Conservation (phyloP, 2,329 filamentous ascomycete species). For the Pseudohalonectria lignicola region DNA sequence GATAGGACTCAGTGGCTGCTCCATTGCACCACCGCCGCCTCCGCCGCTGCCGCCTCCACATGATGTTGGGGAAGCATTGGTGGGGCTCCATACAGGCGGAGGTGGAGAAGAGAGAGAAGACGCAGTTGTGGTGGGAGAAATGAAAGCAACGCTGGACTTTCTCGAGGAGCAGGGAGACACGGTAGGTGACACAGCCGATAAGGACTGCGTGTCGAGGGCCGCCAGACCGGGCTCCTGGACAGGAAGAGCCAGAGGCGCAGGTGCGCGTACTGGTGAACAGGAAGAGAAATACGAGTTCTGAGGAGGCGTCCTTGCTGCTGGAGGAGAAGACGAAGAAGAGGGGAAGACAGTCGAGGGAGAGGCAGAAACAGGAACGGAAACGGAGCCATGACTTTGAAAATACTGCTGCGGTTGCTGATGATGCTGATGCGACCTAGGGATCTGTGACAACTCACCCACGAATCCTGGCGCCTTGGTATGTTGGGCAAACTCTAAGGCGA, state of each 20-base stretch:
- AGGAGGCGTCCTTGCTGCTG: slow-evolving; percentile 10
- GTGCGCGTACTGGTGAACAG: neutral
- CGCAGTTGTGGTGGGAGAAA: slow-evolving; percentile 18
- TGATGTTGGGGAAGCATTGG: too few species aligned
- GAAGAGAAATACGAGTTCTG: slow-evolving; percentile 6
- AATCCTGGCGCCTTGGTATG: slow-evolving; percentile 32
- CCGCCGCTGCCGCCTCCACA: too few species aligned
- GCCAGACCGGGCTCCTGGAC: slow-evolving; percentile 12
- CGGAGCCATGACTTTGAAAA: neutral
- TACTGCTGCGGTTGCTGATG: slow-evolving; percentile 3
- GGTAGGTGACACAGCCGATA: slow-evolving; percentile 13
- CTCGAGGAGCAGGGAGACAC: slow-evolving; percentile 14
- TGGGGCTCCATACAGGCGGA: slow-evolving; percentile 1
- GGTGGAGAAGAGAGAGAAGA: slow-evolving; percentile 18
- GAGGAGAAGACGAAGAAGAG: slow-evolving; percentile 14
- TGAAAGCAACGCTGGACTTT: slow-evolving; percentile 17
- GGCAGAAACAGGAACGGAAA: neutral
- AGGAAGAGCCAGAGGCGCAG: too few species aligned
- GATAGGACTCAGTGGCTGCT: slow-evolving; percentile 16
- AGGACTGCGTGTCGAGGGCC: slow-evolving; percentile 16
- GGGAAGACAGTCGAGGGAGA: slow-evolving; percentile 6
- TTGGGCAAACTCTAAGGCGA: slow-evolving; percentile 33
- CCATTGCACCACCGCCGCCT: too few species aligned
- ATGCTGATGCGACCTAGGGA: slow-evolving; percentile 18
- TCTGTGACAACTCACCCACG: slow-evolving; percentile 42